Percentiles rank a stretch among this genome's conserved stretches.
Conservation (phyloP, 129 eudicot genomes). For the Lactuca sativa region DNA sequence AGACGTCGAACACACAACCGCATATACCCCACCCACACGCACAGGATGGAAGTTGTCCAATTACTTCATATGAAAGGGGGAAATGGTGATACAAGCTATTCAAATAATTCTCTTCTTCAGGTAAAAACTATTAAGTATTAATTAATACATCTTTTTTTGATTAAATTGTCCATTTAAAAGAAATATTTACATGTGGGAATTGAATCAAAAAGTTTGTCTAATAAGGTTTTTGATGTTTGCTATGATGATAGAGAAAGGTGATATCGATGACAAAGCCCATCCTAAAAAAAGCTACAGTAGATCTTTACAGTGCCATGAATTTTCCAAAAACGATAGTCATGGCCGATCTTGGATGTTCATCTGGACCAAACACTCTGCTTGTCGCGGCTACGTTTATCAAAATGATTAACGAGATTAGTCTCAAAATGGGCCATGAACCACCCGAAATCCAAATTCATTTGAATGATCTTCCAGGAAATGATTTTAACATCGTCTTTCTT, state of each 20-base stretch:
- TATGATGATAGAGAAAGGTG: conserved; percentile 45
- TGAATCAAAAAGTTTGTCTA: too few relatives aligned
- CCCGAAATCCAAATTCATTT: conserved; percentile 60
- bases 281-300: conserved; percentile 44
- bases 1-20: too few relatives aligned
- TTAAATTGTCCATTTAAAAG: background rate
- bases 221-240: background rate
- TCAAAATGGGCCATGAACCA: conserved; percentile 22
- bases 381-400: conserved; percentile 43
- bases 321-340: conserved; percentile 45
- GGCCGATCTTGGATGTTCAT: conserved; percentile 83
- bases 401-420: conserved; percentile 31
- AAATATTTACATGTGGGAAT: background rate
- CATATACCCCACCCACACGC: too few relatives aligned
- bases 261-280: conserved; percentile 55
- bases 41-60: conserved; percentile 35
- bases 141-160: too few relatives aligned
- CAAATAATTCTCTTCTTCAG: conserved; percentile 67
- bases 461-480: conserved; percentile 81
- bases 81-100: conserved; percentile 61
- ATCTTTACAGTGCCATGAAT: conserved; percentile 32
- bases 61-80: conserved; percentile 86
- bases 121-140: background rate
- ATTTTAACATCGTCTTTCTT: conserved; percentile 65
- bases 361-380: conserved; percentile 71